Conservation (phyloP, 352 stramenopile genomes). For the Saprolegnia parasitica region DNA sequence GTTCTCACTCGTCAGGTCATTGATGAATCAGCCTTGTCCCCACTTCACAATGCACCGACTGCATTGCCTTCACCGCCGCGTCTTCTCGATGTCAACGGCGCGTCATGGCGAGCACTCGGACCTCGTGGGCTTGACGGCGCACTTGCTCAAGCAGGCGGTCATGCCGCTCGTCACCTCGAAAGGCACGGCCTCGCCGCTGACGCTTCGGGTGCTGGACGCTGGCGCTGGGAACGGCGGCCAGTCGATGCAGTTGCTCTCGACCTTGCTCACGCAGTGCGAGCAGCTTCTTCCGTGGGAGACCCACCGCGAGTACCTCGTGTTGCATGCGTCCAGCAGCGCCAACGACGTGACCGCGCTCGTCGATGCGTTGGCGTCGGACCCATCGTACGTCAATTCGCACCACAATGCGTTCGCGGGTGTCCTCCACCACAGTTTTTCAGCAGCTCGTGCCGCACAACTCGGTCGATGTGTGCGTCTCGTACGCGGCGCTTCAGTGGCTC, state of each 20-base stretch:
- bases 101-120: too few relatives aligned
- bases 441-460: neutral
- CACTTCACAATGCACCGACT: too few relatives aligned
- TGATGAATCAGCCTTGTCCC: too few relatives aligned
- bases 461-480: slow-evolving; percentile 4
- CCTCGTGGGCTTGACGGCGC: too few relatives aligned
- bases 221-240: neutral
- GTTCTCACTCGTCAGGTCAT: too few relatives aligned
- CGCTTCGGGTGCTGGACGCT: slow-evolving; percentile 5
- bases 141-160: neutral
- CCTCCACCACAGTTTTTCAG: neutral
- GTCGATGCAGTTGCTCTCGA: neutral
- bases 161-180: neutral
- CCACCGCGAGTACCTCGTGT: neutral
- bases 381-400: neutral
- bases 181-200: neutral
- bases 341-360: neutral
- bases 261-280: neutral
- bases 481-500: slow-evolving; percentile 12
- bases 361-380: neutral
- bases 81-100: too few relatives aligned
- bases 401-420: neutral
- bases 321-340: neutral
- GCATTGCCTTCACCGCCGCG: too few relatives aligned
- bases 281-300: neutral